A percentile compares a stretch with the other conserved stretches of the same genome.
Evolutionary conservation across 2,329 filamentous ascomycete species (phyloP).

Genomic region (Chalaropsis ovoidea): DNA sequence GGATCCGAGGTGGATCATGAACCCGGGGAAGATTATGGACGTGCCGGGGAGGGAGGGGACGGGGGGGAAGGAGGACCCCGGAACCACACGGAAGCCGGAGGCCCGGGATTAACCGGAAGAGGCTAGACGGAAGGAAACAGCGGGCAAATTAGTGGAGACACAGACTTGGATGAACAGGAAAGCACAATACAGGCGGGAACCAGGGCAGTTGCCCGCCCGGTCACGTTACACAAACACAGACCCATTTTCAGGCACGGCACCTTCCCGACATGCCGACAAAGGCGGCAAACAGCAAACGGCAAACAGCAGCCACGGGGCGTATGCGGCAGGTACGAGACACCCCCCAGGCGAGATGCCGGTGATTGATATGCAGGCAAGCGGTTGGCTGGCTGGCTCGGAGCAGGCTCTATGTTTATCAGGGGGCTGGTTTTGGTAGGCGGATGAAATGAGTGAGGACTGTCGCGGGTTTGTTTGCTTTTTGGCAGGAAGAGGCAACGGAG

Average conservation of each 20-base stretch:
- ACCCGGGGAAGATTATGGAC: constrained; percentile 86
- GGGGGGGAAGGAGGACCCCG: not conserved
- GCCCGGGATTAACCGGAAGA: not conserved
- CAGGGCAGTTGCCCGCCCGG: not conserved
- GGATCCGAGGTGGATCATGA: constrained; percentile 81
- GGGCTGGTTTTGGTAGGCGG: no score
- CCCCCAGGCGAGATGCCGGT: no score
- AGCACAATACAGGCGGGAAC: not conserved
- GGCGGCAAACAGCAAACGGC: not conserved
- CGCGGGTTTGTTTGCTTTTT: no score
- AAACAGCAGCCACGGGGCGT: no score
- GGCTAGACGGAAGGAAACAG: not conserved
- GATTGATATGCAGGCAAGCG: no score
- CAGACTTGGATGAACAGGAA: not conserved
- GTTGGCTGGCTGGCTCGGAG: no score
- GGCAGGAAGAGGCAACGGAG: no score
- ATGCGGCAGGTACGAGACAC: no score
- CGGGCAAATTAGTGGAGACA: not conserved
- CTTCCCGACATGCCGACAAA: not conserved
- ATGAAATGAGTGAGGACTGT: no score
- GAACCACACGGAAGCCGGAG: no score
- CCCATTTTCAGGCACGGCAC: no score
- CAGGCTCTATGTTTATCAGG: no score
- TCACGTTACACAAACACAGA: not conserved
- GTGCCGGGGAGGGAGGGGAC: constrained; percentile 35